A percentile compares a stretch with the other conserved stretches of the same genome.
These are phyloP conservation scores for Penicillium salamii DNA, from an alignment of 495 filamentous ascomycete genomes.

Conservation along the genomic window DNA sequence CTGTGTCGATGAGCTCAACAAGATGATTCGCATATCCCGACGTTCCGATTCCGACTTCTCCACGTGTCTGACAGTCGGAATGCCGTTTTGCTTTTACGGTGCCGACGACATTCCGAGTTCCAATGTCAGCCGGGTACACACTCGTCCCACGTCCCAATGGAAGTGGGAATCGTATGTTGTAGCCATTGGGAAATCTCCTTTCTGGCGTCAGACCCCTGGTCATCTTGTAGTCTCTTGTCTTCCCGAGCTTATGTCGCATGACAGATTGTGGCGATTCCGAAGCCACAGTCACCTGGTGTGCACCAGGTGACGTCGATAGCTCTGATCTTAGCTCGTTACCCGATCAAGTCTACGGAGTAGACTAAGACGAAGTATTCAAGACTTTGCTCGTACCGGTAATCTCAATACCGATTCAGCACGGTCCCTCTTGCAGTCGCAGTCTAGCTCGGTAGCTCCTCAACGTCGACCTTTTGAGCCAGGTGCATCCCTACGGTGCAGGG, in stretches of 20 bases:
- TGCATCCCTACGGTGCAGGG: slow-evolving; percentile 9
- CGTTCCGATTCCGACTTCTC: neutral
- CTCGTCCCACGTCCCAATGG: no score
- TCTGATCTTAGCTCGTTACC: no score
- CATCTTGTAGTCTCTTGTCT: neutral
- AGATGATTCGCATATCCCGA: no score
- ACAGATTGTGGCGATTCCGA: slow-evolving; percentile 10
- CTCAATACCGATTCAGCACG: neutral
- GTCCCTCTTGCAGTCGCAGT: neutral
- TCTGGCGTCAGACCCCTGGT: no score
- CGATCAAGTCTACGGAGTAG: no score
- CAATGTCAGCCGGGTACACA: neutral
- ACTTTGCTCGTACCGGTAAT: neutral
- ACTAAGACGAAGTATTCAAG: no score
- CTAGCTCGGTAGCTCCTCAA: slow-evolving; percentile 4
- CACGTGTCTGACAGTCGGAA: slow-evolving; percentile 11
- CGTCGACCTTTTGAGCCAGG: slow-evolving; percentile 12
- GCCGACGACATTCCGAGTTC: slow-evolving; percentile 6
- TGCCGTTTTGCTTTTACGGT: slow-evolving; percentile 4
- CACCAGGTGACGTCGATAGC: slow-evolving; percentile 22
- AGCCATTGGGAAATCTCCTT: no score
- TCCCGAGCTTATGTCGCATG: slow-evolving; percentile 2
- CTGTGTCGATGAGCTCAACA: no score
- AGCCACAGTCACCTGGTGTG: slow-evolving; percentile 6
- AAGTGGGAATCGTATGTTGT: no score